Base-by-base conservation (phyloP, 129 eudicot species). In the Solidago caesia region DNA sequence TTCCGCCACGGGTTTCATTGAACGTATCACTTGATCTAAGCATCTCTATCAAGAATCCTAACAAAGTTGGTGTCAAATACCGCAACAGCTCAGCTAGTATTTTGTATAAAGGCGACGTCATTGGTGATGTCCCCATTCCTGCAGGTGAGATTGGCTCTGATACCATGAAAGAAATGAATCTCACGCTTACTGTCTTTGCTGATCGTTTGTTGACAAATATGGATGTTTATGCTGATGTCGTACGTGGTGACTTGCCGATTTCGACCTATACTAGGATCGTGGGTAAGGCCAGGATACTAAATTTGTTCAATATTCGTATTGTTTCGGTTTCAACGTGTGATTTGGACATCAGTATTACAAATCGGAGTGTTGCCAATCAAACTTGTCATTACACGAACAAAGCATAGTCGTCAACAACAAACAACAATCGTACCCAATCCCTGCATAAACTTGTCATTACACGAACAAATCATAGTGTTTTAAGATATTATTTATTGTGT, bases 71-170 rank as follows among this genome's bases (percentile, higher is more conserved):
- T 0, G 82, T 90, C 73, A 85, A 62, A 77, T 94, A 77, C 83
- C 8, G 47, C 46, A 15, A 77, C 67, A 72, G 80, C 73, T 76
- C 90, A 1, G 95, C 90, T 4, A 26, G 52, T 6, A 71, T 92
- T 15, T 58, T 74, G 6, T 87, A 84, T 82, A 79, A 85, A 59
- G 92, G 84, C 6, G 8, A 82, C 29, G 85, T 60, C 0, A 72
- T 89, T 49, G 98, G 90, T 8, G 75, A 87, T 64, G 98, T 78
- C 43, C 95, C 96, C 0, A 70, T 89, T n/a, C 89, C 92, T 2
- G 79, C 92, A n/a, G 89, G 89, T 0, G 71, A 81, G 75, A 92
- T 92, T 13, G 85, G 82, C n/a, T 72, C 96, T 6, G 84, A 79
- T 33, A 62, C 60, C 29, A 82, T 87, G 3, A 46, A 49, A n/a